Evolutionary conservation across 2,329 filamentous ascomycete genomes (phyloP).

Genomic region (Talaromyces sp.): DNA sequence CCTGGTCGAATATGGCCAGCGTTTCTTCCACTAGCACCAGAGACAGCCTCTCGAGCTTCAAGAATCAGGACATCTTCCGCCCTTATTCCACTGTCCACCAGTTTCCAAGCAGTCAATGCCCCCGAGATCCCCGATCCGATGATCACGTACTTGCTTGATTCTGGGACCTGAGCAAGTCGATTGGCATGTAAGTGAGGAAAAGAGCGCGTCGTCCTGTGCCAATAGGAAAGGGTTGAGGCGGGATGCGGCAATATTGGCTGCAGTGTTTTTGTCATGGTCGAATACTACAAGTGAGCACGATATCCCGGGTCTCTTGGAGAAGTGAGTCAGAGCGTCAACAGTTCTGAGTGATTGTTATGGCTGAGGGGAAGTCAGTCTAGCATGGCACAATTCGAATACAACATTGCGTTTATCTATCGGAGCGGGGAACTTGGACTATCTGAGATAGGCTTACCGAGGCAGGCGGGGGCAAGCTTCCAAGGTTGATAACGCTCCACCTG

Average conservation of each 20-base stretch:
- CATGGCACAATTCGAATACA: no score
- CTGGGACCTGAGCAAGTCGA: slow-evolving; percentile 30
- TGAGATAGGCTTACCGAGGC: no score
- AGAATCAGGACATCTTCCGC: slow-evolving; percentile 43
- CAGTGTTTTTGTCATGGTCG: slow-evolving; percentile 6
- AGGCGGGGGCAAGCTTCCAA: no score
- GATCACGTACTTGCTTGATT: slow-evolving; percentile 38
- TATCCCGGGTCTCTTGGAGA: no score
- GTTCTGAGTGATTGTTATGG: no score
- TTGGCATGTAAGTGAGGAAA: slow-evolving; percentile 49
- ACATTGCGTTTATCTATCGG: no score
- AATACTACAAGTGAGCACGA: no score
- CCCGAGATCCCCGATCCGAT: slow-evolving; percentile 51
- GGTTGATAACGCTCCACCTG: no score
- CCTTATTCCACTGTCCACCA: slow-evolving; percentile 41
- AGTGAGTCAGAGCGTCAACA: no score
- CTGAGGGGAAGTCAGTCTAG: no score
- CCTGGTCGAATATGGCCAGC: slow-evolving; percentile 49
- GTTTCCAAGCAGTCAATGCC: slow-evolving; percentile 43
- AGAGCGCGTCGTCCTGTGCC: slow-evolving; percentile 51
- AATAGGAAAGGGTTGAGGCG: slow-evolving; percentile 22
- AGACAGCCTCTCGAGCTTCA: slow-evolving; percentile 50
- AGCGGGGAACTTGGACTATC: no score
- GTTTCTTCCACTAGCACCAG: slow-evolving; percentile 50
- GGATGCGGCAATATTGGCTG: slow-evolving; percentile 3